These are phyloP conservation scores for Artemisia tridentata DNA, from an alignment of 129 eudicot species.

Conservation along the genomic window DNA sequence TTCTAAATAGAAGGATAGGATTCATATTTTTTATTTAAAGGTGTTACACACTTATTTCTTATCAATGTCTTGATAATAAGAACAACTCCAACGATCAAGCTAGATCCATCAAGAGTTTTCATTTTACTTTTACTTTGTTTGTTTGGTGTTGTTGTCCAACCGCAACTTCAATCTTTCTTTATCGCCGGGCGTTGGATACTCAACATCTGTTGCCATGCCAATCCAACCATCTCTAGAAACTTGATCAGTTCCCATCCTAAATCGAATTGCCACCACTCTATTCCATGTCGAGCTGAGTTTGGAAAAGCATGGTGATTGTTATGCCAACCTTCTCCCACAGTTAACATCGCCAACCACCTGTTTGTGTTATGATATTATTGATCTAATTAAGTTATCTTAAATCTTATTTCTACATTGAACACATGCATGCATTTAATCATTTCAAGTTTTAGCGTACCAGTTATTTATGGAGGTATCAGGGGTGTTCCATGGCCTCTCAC, in stretches of 20 bases:
- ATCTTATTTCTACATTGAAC: no score
- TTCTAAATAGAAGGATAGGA: no score
- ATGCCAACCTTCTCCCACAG: constrained; percentile 86
- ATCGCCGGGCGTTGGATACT: constrained; percentile 43
- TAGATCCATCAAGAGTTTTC: not conserved
- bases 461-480: constrained; percentile 18
- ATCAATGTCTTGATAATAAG: no score
- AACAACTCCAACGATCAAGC: no score
- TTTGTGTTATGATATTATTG: not conserved
- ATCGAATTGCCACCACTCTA: constrained; percentile 78
- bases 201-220: constrained; percentile 67
- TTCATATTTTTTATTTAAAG: no score
- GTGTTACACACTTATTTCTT: no score
- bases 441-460: not conserved
- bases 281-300: constrained; percentile 74
- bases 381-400: no score
- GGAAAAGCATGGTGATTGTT: constrained; percentile 84
- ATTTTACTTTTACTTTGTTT: not conserved
- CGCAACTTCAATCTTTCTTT: constrained; percentile 28
- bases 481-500: constrained; percentile 14
- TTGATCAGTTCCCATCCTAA: constrained; percentile 61
- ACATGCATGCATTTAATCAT: no score
- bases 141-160: not conserved
- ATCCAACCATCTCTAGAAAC: constrained; percentile 52
- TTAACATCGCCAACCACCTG: constrained; percentile 68